Evolutionary conservation across 2,329 filamentous ascomycete genomes (phyloP).

Genomic region (Geosmithia putterillii): DNA sequence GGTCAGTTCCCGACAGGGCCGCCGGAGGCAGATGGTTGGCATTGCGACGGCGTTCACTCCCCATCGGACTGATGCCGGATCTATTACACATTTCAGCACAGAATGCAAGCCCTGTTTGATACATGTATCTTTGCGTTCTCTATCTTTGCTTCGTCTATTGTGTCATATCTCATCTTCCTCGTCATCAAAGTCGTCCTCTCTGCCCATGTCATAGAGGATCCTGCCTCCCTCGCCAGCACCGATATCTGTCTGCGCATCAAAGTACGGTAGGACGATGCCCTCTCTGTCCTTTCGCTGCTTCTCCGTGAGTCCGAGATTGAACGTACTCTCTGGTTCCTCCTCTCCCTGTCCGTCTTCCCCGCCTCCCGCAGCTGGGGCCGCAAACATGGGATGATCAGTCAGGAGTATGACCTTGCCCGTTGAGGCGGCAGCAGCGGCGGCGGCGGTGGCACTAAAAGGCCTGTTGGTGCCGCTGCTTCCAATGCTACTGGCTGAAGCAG

Average conservation of each 20-base stretch:
- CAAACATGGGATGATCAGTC: slow-evolving; percentile 65
- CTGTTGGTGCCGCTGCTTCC: too few relatives aligned
- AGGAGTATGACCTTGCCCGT: slow-evolving; percentile 43
- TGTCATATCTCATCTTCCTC: slow-evolving; percentile 79
- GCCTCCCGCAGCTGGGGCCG: slow-evolving; percentile 21
- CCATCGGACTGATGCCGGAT: too few relatives aligned
- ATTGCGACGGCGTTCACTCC: too few relatives aligned
- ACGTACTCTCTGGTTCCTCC: slow-evolving; percentile 60
- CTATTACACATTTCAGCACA: too few relatives aligned
- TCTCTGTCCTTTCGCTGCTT: slow-evolving; percentile 81
- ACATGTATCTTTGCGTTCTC: neutral
- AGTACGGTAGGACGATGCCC: slow-evolving; percentile 86
- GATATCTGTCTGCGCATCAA: slow-evolving; percentile 80
- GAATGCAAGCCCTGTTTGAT: too few relatives aligned
- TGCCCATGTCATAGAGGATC: slow-evolving; percentile 93
- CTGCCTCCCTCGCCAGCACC: slow-evolving; percentile 76
- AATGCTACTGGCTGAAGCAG: slow-evolving; percentile 1
- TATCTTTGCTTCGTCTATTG: neutral
- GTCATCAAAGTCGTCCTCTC: slow-evolving; percentile 93
- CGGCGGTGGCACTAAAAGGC: neutral
- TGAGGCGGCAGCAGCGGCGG: neutral
- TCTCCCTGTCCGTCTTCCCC: slow-evolving; percentile 25
- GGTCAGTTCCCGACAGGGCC: too few relatives aligned
- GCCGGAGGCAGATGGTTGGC: too few relatives aligned
- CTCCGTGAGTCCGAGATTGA: slow-evolving; percentile 77